phyloP scores from a whole-genome alignment of 257 asterid genomes.

The Marsdenia floribunda region DNA sequence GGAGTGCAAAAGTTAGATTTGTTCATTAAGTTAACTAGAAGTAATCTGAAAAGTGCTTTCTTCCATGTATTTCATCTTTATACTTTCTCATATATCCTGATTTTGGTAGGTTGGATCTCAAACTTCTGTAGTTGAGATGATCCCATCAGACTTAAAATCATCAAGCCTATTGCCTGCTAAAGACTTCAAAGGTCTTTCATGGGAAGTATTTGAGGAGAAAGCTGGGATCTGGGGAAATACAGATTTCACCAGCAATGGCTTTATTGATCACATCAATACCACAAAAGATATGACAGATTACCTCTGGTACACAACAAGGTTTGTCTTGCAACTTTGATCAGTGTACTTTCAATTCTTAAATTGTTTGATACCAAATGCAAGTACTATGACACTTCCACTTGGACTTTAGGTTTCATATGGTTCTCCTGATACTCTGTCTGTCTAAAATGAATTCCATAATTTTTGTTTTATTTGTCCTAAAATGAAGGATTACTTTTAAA shows the following conservation, averaged over 20 bases:
- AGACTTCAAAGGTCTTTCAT: constrained; percentile 51
- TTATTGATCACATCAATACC: constrained; percentile 84
- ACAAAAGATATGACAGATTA: constrained; percentile 87
- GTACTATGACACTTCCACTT: not conserved
- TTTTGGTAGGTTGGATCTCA: constrained; percentile 59
- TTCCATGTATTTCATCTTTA: constrained; percentile 3
- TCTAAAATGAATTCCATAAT: not conserved
- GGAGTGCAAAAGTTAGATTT: not conserved
- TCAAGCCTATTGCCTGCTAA: constrained; percentile 38
- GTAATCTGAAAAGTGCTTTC: not conserved
- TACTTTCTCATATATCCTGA: constrained; percentile 13
- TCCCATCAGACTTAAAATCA: constrained; percentile 52
- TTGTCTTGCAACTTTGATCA: constrained; percentile 14
- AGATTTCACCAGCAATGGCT: constrained; percentile 53
- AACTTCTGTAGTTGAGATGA: constrained; percentile 69
- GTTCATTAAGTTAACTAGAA: not conserved
- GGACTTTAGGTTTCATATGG: not conserved
- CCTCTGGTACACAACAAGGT: constrained; percentile 91
- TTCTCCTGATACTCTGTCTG: not conserved
- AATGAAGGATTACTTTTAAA: not conserved
- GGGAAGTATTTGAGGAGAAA: constrained; percentile 69
- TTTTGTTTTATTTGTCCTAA: not conserved
- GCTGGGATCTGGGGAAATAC: constrained; percentile 76
- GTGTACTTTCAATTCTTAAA: not conserved
- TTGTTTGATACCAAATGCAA: not conserved